Base-by-base conservation (phyloP, 805 yeast species). In the Teunomyces tritomae region DNA sequence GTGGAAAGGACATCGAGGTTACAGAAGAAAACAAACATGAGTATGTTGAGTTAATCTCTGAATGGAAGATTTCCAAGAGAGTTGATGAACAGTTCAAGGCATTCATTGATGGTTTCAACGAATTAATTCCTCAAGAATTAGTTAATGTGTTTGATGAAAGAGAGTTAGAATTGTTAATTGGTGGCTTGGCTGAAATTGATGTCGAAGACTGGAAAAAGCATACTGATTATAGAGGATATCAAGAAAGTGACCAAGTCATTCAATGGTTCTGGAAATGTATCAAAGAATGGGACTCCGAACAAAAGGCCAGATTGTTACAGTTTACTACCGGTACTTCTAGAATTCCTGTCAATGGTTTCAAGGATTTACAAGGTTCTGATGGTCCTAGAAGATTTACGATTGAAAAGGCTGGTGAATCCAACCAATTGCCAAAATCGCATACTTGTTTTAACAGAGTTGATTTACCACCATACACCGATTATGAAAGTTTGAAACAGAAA, bases 221-320 rank as follows among this genome's bases (percentile, higher is more conserved):
- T 68, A 94, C 99, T 16, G 99, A 94, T 69, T 94, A 94, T 73
- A 83, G 99, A 73, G 99, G 99, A 4, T 94, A 92, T 70, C 92
- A 90, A 65, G 98, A 94, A 71, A 83, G 83, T 54, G 99, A 94
- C 70, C 96, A 90, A 71, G 97, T 90, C 44, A 84, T 94, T 57
- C 96, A 92, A 74, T 94, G 99, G 99, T 94, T 94, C 81, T 94
- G 99, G 99, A 84, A 83, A 68, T 87, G 95, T 71, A 84, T 94
- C 57, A 76, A 84, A 45, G 88, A 85, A 64, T 91, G 97, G 97
- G 98, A 94, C 65, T 81, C 90, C 47, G 99, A 94, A 68, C 97
- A 92, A 68, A 87, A 90, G 68, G 96, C 98, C 2, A 82, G 99
- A 69, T 76, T 94, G 65, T 75, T 94, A 57, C 99, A 94, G 70